These are phyloP conservation scores for Mycotypha africana DNA, from an alignment of 371 early-diverging fungal genomes.

Conservation along the genomic window DNA sequence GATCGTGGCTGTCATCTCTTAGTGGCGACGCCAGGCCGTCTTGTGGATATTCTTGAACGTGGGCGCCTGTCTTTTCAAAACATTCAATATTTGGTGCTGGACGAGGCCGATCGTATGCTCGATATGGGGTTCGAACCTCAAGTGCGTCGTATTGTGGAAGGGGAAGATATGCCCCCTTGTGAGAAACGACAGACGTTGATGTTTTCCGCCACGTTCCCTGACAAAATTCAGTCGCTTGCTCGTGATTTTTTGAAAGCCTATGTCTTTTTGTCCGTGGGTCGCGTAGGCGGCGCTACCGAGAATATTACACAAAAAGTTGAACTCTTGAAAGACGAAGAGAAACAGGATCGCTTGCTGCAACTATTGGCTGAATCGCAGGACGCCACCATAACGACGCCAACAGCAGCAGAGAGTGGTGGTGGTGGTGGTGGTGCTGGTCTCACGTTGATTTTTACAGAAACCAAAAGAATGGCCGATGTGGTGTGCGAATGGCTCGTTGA, in stretches of 20 bases:
- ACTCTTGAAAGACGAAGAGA: constrained; percentile 71
- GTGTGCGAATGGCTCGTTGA: constrained; percentile 70
- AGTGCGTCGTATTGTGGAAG: constrained; percentile 94
- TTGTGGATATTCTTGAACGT: constrained; percentile 94
- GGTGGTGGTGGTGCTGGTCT: constrained; percentile 40
- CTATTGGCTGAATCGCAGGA: constrained; percentile 58
- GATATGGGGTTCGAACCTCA: constrained; percentile 99
- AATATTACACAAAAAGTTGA: constrained; percentile 92
- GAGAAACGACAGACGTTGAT: constrained; percentile 90
- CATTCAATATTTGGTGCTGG: constrained; percentile 90
- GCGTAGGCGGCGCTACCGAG: constrained; percentile 94
- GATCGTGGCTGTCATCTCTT: constrained; percentile 94
- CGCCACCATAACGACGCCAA: no score
- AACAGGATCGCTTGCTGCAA: constrained; percentile 73
- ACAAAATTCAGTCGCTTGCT: constrained; percentile 91
- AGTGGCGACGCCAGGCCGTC: constrained; percentile 97
- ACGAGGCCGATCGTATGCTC: constrained; percentile 99
- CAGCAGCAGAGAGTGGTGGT: no score
- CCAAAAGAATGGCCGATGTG: constrained; percentile 97
- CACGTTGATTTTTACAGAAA: constrained; percentile 97
- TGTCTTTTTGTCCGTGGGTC: constrained; percentile 91
- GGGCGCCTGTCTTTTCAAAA: constrained; percentile 75
- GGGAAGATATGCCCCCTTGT: constrained; percentile 90
- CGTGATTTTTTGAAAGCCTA: constrained; percentile 93
- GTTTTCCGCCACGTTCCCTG: constrained; percentile 98